phyloP scores from a whole-genome alignment of 495 filamentous ascomycete genomes.

The Podospora pseudoanserina region DNA sequence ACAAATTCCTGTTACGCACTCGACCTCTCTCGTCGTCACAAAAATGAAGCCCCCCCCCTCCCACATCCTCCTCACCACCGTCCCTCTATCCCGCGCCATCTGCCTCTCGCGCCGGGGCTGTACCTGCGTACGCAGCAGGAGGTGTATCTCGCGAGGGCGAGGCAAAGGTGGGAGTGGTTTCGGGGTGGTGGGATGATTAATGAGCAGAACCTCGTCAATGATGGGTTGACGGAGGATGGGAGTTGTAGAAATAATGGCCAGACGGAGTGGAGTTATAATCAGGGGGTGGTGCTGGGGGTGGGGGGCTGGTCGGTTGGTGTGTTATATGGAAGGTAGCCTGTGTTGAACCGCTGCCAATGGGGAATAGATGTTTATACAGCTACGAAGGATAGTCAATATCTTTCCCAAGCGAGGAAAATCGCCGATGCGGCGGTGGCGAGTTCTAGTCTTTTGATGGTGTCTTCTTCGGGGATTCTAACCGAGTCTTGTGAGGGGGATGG shows the following conservation, averaged over 20 bases:
- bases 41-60: background rate
- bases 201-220: slow-evolving; percentile 56
- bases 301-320: slow-evolving; percentile 51
- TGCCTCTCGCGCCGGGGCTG: slow-evolving; percentile 55
- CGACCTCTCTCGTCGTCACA: no score
- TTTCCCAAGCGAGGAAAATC: slow-evolving; percentile 35
- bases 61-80: background rate
- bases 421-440: slow-evolving; percentile 41
- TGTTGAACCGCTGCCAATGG: no score
- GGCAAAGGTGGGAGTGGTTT: slow-evolving; percentile 65
- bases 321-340: no score
- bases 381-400: background rate
- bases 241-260: slow-evolving; percentile 60
- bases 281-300: slow-evolving; percentile 67
- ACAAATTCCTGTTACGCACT: background rate
- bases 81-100: no score
- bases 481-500: slow-evolving; percentile 51
- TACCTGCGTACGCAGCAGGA: slow-evolving; percentile 56
- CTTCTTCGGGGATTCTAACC: slow-evolving; percentile 49
- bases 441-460: slow-evolving; percentile 25
- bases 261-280: slow-evolving; percentile 68
- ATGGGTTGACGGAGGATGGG: slow-evolving; percentile 50
- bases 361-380: no score
- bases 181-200: slow-evolving; percentile 59
- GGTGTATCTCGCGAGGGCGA: slow-evolving; percentile 52